Conservation (phyloP, 2,329 filamentous ascomycete genomes). For the Didymella arachidicola region DNA sequence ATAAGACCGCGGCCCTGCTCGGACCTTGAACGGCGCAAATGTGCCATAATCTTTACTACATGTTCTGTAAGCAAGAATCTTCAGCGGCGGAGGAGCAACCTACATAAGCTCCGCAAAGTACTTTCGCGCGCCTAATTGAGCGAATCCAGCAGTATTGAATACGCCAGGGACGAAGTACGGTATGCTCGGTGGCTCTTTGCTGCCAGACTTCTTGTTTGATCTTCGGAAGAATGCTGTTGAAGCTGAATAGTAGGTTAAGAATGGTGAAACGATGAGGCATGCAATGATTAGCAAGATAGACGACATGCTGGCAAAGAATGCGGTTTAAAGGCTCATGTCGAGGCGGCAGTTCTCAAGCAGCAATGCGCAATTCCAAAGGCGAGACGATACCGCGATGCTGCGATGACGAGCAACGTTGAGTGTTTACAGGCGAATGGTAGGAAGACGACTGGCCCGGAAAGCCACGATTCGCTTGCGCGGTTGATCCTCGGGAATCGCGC, state of each 20-base stretch:
- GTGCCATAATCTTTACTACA: slow-evolving; percentile 35
- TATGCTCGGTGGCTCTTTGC: slow-evolving; percentile 32
- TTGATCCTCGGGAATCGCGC: slow-evolving; percentile 8
- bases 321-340: background rate
- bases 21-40: slow-evolving; percentile 35
- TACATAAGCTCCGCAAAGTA: slow-evolving; percentile 40
- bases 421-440: background rate
- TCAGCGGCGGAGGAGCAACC: background rate
- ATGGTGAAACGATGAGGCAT: slow-evolving; percentile 24
- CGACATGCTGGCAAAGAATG: slow-evolving; percentile 1
- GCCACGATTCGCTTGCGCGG: slow-evolving; percentile 16
- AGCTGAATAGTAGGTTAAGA: slow-evolving; percentile 36
- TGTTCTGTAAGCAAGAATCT: slow-evolving; percentile 11
- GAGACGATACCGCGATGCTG: background rate
- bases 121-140: slow-evolving; percentile 28
- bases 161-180: slow-evolving; percentile 36
- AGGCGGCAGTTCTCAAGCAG: background rate
- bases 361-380: background rate
- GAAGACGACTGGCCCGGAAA: slow-evolving; percentile 4
- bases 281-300: slow-evolving; percentile 2
- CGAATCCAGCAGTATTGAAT: slow-evolving; percentile 33
- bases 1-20: slow-evolving; percentile 29
- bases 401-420: background rate
- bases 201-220: slow-evolving; percentile 17
- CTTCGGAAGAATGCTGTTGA: slow-evolving; percentile 29